phyloP scores from a whole-genome alignment of 78 protist genomes.

The Cavenderia fasciculata region DNA sequence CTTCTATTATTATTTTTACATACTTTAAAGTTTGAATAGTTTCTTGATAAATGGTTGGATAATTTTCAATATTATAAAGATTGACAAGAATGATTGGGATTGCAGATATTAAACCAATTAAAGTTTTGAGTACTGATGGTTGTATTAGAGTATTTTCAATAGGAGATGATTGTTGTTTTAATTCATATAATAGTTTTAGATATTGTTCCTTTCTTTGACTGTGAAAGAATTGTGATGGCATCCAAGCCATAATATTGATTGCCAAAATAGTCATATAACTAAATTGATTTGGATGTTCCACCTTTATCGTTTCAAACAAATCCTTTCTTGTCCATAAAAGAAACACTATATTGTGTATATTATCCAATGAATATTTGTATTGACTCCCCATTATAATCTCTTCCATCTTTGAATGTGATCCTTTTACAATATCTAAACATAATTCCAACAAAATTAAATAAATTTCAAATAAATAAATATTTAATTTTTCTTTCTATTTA shows the following conservation, averaged over 20 bases:
- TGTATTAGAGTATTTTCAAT: neutral
- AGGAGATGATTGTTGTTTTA: neutral
- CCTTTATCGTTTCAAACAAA: neutral
- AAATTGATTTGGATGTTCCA: neutral
- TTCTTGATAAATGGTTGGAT: neutral
- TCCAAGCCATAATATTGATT: constrained; percentile 13
- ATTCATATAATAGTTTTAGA: neutral
- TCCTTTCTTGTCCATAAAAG: neutral
- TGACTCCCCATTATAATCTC: constrained; percentile 1
- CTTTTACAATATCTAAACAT: neutral
- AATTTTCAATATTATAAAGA: neutral
- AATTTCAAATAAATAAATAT: too few species aligned
- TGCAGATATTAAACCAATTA: too few species aligned
- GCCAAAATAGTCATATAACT: neutral
- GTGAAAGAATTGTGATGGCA: neutral
- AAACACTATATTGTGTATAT: constrained; percentile 14
- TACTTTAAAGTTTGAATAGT: neutral
- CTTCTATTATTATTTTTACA: neutral
- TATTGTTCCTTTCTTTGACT: neutral
- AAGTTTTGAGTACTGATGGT: neutral
- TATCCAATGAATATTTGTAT: constrained; percentile 4
- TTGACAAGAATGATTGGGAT: neutral
- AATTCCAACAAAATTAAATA: too few species aligned
- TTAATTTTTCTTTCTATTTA: too few species aligned
- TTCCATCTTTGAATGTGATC: too few species aligned